These are phyloP conservation scores for Clonostachys rhizophaga DNA, from an alignment of 2,329 filamentous ascomycete species.

Conservation along the genomic window DNA sequence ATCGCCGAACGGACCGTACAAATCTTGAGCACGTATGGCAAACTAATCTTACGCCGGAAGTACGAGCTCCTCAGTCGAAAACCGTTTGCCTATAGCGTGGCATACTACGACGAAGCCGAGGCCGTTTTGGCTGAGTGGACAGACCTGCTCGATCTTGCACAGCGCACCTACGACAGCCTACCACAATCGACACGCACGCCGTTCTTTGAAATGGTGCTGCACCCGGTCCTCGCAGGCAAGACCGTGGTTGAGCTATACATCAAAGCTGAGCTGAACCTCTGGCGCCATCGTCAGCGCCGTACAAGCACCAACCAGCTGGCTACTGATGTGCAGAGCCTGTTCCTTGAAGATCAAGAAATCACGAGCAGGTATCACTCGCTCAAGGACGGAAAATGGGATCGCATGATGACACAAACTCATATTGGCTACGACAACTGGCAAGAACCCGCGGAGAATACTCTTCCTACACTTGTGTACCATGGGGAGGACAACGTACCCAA, in stretches of 20 bases:
- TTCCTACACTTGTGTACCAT: conserved; percentile 19
- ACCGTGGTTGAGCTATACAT: conserved; percentile 45
- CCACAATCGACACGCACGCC: conserved; percentile 31
- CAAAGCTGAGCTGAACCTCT: conserved; percentile 35
- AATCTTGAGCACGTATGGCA: conserved; percentile 41
- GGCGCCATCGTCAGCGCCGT: conserved; percentile 38
- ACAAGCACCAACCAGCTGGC: conserved; percentile 32
- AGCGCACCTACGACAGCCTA: conserved; percentile 36
- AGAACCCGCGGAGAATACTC: conserved; percentile 45
- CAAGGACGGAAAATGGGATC: conserved; percentile 28
- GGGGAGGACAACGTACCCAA: background rate
- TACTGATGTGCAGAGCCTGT: conserved; percentile 23
- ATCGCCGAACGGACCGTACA: conserved; percentile 35
- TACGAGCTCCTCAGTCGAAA: conserved; percentile 23
- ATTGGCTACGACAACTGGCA: conserved; percentile 42
- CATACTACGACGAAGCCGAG: conserved; percentile 56
- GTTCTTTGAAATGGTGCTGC: conserved; percentile 53
- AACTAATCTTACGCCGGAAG: conserved; percentile 24
- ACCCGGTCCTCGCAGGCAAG: conserved; percentile 48
- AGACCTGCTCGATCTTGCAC: conserved; percentile 33
- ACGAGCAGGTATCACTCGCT: conserved; percentile 35
- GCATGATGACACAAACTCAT: conserved; percentile 42
- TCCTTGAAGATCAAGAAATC: conserved; percentile 34
- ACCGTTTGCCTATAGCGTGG: conserved; percentile 38
- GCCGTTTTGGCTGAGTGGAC: conserved; percentile 45